phyloP scores from a whole-genome alignment of 1,139 yeast genomes.

The Sugiyamaella neomexicana region DNA sequence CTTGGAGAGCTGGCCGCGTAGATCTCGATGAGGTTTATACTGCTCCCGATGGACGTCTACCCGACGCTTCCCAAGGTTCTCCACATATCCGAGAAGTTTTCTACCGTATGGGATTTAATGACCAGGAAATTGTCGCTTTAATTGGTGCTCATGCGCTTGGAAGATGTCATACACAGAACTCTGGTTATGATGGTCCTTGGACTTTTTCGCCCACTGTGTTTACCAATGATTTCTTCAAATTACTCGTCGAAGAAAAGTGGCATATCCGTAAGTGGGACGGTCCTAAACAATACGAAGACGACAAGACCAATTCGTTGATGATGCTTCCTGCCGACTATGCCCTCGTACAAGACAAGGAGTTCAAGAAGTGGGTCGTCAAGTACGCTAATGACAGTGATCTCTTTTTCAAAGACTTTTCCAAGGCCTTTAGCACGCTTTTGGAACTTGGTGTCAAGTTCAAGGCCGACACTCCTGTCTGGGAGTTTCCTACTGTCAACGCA shows the following conservation, averaged over 20 bases:
- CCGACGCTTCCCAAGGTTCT: slow-evolving; percentile 75
- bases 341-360: slow-evolving; percentile 63
- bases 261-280: slow-evolving; percentile 73
- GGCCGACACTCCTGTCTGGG: slow-evolving; percentile 45
- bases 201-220: slow-evolving; percentile 79
- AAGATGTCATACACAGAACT: slow-evolving; percentile 56
- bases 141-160: slow-evolving; percentile 91
- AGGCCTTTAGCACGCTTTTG: slow-evolving; percentile 65
- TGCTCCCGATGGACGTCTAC: slow-evolving; percentile 66
- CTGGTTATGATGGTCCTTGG: slow-evolving; percentile 90
- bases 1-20: slow-evolving; percentile 83
- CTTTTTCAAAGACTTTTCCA: slow-evolving; percentile 71
- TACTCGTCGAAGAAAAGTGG: slow-evolving; percentile 73
- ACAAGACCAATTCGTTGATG: slow-evolving; percentile 72
- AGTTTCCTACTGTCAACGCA: slow-evolving; percentile 50
- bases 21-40: slow-evolving; percentile 46
- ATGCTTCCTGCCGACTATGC: slow-evolving; percentile 89
- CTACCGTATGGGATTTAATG: slow-evolving; percentile 72
- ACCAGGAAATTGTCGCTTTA: slow-evolving; percentile 81
- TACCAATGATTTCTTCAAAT: slow-evolving; percentile 74
- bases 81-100: slow-evolving; percentile 67
- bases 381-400: slow-evolving; percentile 70
- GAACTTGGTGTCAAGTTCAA: slow-evolving; percentile 70
- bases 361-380: slow-evolving; percentile 62
- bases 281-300: slow-evolving; percentile 74